Base-by-base conservation (phyloP, 129 eudicot genomes). In the Logfia minima region DNA sequence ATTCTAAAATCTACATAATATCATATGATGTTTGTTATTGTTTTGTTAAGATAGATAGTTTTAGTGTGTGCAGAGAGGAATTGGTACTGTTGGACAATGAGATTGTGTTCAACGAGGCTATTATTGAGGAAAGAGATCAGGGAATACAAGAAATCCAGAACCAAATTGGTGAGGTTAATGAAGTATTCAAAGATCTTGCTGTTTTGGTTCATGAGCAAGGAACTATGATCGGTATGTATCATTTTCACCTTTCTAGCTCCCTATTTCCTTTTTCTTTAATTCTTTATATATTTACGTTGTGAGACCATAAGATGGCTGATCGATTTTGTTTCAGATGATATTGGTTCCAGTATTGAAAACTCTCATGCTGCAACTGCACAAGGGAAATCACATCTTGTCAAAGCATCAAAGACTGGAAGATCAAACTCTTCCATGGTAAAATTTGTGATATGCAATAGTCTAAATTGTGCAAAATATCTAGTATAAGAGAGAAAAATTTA, bases 361-460 rank as follows among this genome's bases (percentile, higher is more conserved):
- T 71, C 97, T 76, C 88, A 90, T 83, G 98, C 91, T 31, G 98
- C 97, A 68, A 93, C 98, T 69, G 89, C 87, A 51, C 97, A 93
- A 70, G 98, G 85, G 43, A 93, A 84, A 84, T 82, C 98, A 74
- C 96, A 93, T 59, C 95, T 93, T 75, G 87, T 72, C 34, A 88
- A 90, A 84, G 98, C 98, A 61, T 81, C 97, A 60, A 93, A 93
- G 85, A 79, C 90, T 71, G 92, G 90, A 83, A 85, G 76, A 80
- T 88, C 98, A 77, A 93, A 93, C 79, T 88, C 98, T 53, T 87
- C 98, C 19, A 88, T 93, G 96, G 98, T 93, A 85, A 86, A 2
- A 5, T 66, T 19, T 51, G 10, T 19, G 1, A 3, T 22, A 0
- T 23, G 9, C 34, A 21, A 16, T 58, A 8, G 21, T 58, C 35